Base-by-base conservation (phyloP, 257 asterid species). In the Solanum lycopersicoides region DNA sequence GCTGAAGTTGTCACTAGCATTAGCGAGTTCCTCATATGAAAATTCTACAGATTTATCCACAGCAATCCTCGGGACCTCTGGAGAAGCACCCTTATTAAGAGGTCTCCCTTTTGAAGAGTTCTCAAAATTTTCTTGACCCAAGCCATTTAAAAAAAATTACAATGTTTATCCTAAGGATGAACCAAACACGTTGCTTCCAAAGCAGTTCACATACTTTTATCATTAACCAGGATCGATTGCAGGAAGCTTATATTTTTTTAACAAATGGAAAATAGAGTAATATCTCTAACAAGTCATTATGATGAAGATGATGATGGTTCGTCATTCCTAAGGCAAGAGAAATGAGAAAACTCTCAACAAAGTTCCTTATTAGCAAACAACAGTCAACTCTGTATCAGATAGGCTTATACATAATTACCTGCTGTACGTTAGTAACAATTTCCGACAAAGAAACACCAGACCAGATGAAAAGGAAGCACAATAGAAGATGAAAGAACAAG, bases 41-140 rank as follows among this genome's bases (percentile, higher is more conserved):
- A 95, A 95, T 89, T 95, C 98, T 56, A 96, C 95, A 7, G 98
- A 94, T 91, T 94, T 95, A 90, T 94, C 98, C 91, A 96, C 97
- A 2, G 94, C 93, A 56, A 95, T 93, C 10, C 96, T 96, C 41
- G 86, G 89, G 47, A 89, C 93, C 90, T 74, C 92, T 50, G 97
- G 91, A 76, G 92, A 92, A 75, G 89, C 87, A 56, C 68, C 73
- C 73, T 74, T 86, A 71, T 66, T 76, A 74, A 91, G 85, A 65
- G 87, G 88, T 53, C 96, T 91, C 3, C 91, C 83, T 89, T 91
- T 94, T 32, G 97, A 85, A 32, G 85, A 60, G 83, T 75, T 92
- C 77, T 91, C 93, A 83, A 86, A 53, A 37, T 68, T 68, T 50
- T 42, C 90, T 74, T 65, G 77, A 83, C 91, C 94, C 90, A 71